Base-by-base conservation (phyloP, 192 early-diverging fungal species). In the Coemansia sp. region DNA sequence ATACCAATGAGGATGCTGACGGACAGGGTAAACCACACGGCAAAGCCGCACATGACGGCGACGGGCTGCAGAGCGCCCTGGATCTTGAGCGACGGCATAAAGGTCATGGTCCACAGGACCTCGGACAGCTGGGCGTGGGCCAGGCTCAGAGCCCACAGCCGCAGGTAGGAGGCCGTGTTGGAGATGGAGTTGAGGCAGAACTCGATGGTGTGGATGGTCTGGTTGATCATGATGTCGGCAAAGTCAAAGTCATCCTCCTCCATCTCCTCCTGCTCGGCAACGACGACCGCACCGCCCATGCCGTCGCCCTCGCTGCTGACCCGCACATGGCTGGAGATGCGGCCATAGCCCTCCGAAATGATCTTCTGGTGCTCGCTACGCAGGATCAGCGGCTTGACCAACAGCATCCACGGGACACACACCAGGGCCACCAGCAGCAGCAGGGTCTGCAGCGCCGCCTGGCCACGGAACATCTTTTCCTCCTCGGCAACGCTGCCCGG, bases 131-230 rank as follows among this genome's bases (percentile, higher is more conserved):
- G 96, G 23, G 93, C 93, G 53, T 99, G 96, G 0, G 96, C 96
- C 32, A 99, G 77, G 14, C 92, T 96, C 39, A 99, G 70, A 44
- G 96, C 96, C 96, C 96, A 99, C 41, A 99, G 80, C 54, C 96
- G 93, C 44, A 99, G 86, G 54, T 99, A 99, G 17, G 91, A 94
- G 3, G 96, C 96, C 12, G 96, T 99, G 76, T 99, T 94, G 36
- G 96, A 99, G 45, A 99, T 94, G 25, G 89, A 89, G 40, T 83
- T 82, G 39, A 99, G 81, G 59, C 89, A 92, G 67, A 93, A 99
- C 68, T 99, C 96, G 57, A 99, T 98, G 6, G 94, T 98, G 65
- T 99, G 96, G 58, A 99, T 98, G 16, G 83, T 78, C 70, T 96
- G 93, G 76, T 98, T 89, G 57, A 99, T 94, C 87, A 98, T 86